Base-by-base conservation (phyloP, 257 asterid species). In the Penstemon newberryi region DNA sequence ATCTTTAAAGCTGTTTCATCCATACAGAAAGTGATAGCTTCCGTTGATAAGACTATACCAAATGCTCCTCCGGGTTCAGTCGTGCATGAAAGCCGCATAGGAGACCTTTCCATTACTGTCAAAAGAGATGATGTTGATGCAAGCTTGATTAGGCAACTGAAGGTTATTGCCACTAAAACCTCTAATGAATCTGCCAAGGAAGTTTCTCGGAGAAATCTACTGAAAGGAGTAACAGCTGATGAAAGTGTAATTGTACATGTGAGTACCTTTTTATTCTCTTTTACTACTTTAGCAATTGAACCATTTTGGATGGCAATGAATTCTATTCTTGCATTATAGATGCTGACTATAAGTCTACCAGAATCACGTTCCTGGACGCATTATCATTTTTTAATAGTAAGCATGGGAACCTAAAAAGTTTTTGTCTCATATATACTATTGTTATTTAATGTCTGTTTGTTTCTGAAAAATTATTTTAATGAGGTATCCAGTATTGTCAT, bases 161-260 rank as follows among this genome's bases (percentile, higher is more conserved):
- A 86, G 83, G 74, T 76, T 64, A 69, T 85, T 47, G 87, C 76
- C 73, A 50, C 78, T 73, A 81, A 72, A 73, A 77, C 63, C 65
- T 54, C 67, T 39, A 63, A 59, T 59, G 80, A 73, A 73, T 82
- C 95, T 63, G 80, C 79, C 13, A 67, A 66, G 65, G 96, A 85
- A 77, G 86, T 87, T 60, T 78, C 87, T 74, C 88, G 15, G 78
- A 86, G 89, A 76, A 91, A 87, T 79, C 73, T 94, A 75, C 85
- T 91, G 56, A 94, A 94, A 86, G 99, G 98, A 70, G 74, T 94
- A 72, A 91, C 96, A 53, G 95, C 99, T 7, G 96, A 94, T 81
- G 96, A 94, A 75, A 94, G 95, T 78, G 96, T 86, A 37, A 86
- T 89, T 67, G 78, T 87, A 66, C 96, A 85, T 74, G 99, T 94